phyloP scores from a whole-genome alignment of 768 basidiomycete species.

The Hypholoma sublateritium region DNA sequence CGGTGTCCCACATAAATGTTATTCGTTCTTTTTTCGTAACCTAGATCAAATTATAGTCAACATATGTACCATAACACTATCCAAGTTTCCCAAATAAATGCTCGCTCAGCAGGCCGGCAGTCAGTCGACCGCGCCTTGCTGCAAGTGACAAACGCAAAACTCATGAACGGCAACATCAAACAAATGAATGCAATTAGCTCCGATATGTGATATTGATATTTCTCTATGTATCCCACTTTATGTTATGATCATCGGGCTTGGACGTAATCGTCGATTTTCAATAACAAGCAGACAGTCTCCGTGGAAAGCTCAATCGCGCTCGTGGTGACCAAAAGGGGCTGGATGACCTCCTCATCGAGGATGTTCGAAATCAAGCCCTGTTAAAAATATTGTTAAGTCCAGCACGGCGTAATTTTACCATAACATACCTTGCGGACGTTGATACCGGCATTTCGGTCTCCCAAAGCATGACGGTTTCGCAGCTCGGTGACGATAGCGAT shows the following conservation, averaged over 20 bases:
- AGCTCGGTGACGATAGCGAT: constrained; percentile 98
- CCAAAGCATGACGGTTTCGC: constrained; percentile 93
- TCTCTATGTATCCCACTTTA: background rate
- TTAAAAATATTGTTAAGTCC: background rate
- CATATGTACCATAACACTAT: constrained; percentile 27
- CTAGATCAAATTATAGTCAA: constrained; percentile 28
- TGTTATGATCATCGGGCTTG: constrained; percentile 57
- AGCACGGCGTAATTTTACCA: background rate
- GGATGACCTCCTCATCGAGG: constrained; percentile 94
- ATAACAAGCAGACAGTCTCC: constrained; percentile 93
- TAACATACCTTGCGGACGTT: constrained; percentile 87
- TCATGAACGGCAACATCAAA: no score
- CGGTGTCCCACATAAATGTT: constrained; percentile 7
- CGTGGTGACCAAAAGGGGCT: constrained; percentile 92
- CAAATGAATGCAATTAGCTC: background rate
- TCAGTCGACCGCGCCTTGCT: no score
- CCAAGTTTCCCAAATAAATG: background rate
- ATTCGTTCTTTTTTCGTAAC: constrained; percentile 16
- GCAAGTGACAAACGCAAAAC: no score
- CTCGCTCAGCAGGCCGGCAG: background rate
- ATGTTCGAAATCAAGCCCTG: constrained; percentile 98
- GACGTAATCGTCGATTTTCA: constrained; percentile 96
- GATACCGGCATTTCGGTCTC: constrained; percentile 94
- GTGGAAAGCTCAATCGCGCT: constrained; percentile 94
- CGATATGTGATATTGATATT: background rate